Evolutionary conservation across 257 asterid genomes (phyloP), one percentile per base, ranked within the genome.

Genomic region (Leonotis leonurus): DNA sequence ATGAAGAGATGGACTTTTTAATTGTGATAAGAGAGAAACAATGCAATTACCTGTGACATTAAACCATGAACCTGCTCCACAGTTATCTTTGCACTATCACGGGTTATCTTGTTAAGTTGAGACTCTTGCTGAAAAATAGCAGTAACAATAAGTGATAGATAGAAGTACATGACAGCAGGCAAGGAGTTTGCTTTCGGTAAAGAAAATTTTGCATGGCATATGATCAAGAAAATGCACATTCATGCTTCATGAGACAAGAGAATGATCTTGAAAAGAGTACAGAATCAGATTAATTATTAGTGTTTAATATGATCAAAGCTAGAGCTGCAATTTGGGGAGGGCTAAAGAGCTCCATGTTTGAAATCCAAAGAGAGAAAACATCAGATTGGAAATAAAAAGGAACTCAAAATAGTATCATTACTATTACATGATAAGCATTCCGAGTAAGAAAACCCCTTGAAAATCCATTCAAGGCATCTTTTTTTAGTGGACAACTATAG

Each of bases 61-160:
- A 92, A 75, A 45, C 97, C 97, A 72, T 92, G 98, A 75, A 92
- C 97, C 81, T 92, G 98, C 80, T 92, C 98, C 48, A 85, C 98
- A 9, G 98, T 86, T 62, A 92, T 92, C 83, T 89, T 92, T 24
- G 87, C 81, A 68, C 98, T 86, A 62, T 92, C 98, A 48, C 95
- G 96, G 26, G 95, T 89, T 45, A 92, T 89, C 90, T 89, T 92
- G 62, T 83, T 77, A 52, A 92, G 90, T 73, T 80, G 95, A 62
- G 98, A 89, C 68, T 89, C 98, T 70, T 92, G 97, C 98, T 89
- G 95, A 32, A 52, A 70, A 52, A 62, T 18, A 1, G 9, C 7
- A 50, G 16, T 30, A 44, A 55, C 27, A 16, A 32, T 20, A 52
- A 35, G 50, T 13, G 0, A 26, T 14, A 35, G 32, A 46, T 24